phyloP scores from a whole-genome alignment of 805 yeast species.

The Sugiyamaella qingdaonensis region DNA sequence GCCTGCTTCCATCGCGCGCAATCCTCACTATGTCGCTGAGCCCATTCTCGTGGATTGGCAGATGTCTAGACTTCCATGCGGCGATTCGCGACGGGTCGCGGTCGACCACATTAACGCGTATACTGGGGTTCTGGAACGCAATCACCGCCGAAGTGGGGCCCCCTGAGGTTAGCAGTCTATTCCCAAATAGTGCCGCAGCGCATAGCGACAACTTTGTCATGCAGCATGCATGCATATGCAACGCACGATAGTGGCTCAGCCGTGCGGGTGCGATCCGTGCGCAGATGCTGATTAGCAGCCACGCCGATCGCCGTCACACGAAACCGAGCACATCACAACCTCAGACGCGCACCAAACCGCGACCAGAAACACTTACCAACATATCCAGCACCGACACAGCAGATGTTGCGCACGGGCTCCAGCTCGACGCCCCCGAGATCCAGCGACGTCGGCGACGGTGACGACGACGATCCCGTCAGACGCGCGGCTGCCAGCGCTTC shows the following conservation, averaged over 20 bases:
- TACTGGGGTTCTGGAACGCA: conserved; percentile 26
- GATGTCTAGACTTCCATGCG: conserved; percentile 30
- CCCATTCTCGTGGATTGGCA: conserved; percentile 32
- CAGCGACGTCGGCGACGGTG: conserved; percentile 2
- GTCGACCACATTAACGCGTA: conserved; percentile 30
- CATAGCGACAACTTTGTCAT: too few species aligned
- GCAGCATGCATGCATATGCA: too few species aligned
- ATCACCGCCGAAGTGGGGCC: conserved; percentile 32
- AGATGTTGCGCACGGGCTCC: conserved; percentile 20
- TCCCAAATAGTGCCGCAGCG: too few species aligned
- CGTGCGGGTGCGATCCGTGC: too few species aligned
- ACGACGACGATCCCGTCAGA: neutral
- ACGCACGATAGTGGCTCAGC: too few species aligned
- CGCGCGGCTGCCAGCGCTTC: conserved; percentile 4
- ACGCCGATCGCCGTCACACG: too few species aligned
- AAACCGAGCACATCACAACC: too few species aligned
- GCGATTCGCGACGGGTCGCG: conserved; percentile 28
- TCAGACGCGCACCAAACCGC: too few species aligned
- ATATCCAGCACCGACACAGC: conserved; percentile 32
- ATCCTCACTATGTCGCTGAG: conserved; percentile 28
- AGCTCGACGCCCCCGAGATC: neutral
- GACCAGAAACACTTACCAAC: conserved; percentile 11
- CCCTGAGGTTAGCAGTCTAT: conserved; percentile 10
- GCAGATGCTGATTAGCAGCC: too few species aligned
- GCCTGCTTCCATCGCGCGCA: conserved; percentile 1